These are phyloP conservation scores for Macrotyloma uniflorum DNA, from an alignment of 306 rosid species.

Conservation along the genomic window DNA sequence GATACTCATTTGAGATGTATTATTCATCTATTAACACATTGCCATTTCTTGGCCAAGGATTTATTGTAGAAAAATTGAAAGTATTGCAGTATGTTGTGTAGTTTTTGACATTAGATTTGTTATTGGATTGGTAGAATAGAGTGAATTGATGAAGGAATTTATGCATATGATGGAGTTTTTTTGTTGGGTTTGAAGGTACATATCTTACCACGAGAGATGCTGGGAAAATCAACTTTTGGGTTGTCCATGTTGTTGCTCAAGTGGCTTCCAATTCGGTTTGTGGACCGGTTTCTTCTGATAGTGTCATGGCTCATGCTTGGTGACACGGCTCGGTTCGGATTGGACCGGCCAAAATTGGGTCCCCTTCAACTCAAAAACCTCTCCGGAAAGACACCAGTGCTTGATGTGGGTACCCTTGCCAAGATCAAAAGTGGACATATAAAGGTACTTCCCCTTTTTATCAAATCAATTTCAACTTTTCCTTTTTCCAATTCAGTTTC, in stretches of 20 bases:
- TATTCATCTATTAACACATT: neutral
- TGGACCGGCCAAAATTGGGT: conserved; percentile 83
- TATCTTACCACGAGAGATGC: conserved; percentile 95
- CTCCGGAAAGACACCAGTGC: conserved; percentile 94
- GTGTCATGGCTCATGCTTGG: conserved; percentile 84
- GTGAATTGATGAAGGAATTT: neutral
- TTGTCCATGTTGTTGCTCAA: conserved; percentile 96
- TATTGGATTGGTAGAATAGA: neutral
- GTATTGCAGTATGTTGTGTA: neutral
- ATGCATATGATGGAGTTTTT: neutral
- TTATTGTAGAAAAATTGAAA: neutral
- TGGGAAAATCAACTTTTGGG: conserved; percentile 99
- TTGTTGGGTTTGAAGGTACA: conserved; percentile 69
- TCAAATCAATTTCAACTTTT: conserved; percentile 30
- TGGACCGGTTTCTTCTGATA: conserved; percentile 70
- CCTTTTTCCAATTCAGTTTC: neutral
- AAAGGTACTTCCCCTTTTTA: conserved; percentile 61
- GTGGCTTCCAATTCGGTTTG: conserved; percentile 83
- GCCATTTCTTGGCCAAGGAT: neutral
- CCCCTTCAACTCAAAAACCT: conserved; percentile 89
- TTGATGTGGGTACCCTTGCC: conserved; percentile 95
- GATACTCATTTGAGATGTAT: neutral
- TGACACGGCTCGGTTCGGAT: conserved; percentile 77
- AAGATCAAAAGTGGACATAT: conserved; percentile 84
- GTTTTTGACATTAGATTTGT: neutral